Conservation (phyloP, 1,284 basidiomycete species). For the Psilocybe mexicana region DNA sequence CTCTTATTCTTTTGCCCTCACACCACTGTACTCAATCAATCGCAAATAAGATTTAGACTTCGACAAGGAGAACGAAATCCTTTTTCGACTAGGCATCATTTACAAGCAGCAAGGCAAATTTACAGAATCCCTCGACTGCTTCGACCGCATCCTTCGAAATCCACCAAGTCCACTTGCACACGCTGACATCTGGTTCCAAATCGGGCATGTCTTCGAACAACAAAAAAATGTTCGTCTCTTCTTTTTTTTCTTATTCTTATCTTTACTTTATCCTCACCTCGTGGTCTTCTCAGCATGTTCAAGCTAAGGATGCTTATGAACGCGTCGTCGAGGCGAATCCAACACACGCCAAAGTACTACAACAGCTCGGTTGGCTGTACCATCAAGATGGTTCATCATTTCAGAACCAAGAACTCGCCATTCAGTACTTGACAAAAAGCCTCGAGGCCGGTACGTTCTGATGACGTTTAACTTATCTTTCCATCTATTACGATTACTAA, state of each 20-base stretch:
- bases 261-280: conserved; percentile 5
- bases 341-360: conserved; percentile 94
- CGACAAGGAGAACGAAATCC: conserved; percentile 98
- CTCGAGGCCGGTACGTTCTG: conserved; percentile 79
- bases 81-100: conserved; percentile 97
- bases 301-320: conserved; percentile 95
- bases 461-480: neutral
- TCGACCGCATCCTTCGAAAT: conserved; percentile 94
- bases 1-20: conserved; percentile 12
- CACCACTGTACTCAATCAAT: conserved; percentile 34
- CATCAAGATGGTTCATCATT: conserved; percentile 94
- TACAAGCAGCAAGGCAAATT: conserved; percentile 99
- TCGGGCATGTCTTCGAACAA: conserved; percentile 98
- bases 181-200: conserved; percentile 99
- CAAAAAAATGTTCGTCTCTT: conserved; percentile 80
- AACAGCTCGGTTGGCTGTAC: conserved; percentile 97
- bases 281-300: conserved; percentile 59
- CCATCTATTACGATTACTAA: neutral
- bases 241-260: conserved; percentile 14
- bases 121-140: conserved; percentile 82
- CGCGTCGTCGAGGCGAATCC: conserved; percentile 95
- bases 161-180: conserved; percentile 95
- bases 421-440: conserved; percentile 92
- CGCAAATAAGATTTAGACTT: conserved; percentile 71
- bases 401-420: conserved; percentile 94